Evolutionary conservation across 257 asterid genomes (phyloP), one percentile per base, ranked within the genome.

Genomic region (Agastache rugosa): DNA sequence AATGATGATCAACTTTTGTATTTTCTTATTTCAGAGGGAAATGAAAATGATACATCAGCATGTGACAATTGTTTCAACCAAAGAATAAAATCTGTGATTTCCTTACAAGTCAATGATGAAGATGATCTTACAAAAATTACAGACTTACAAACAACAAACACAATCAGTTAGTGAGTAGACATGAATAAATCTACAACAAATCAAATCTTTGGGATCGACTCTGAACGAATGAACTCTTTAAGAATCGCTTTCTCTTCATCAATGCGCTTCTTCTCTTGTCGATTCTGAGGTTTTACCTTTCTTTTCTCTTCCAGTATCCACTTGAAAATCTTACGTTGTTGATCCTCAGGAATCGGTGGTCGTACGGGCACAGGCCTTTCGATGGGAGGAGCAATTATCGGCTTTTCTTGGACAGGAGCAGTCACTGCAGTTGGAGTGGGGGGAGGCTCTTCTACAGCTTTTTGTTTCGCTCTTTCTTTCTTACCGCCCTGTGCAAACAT

Each of bases 301-400:
- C 89, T 76, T 73, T 84, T 90, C 85, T 92, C 96, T 80, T 90
- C 93, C 45, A 90, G 81, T 64, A 87, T 88, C 97, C 95, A 90
- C 75, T 85, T 77, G 80, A 90, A 88, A 56, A 85, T 69, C 63
- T 88, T 90, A 14, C 81, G 90, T 70, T 91, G 95, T 72, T 86
- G 83, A 44, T 82, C 86, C 81, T 79, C 86, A 11, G 84, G 90
- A 63, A 90, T 44, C 8, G 86, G 88, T 66, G 74, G 77, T 23
- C 80, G 85, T 72, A 75, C 79, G 60, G 81, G 77, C 81, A 80
- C 80, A 17, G 90, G 90, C 63, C 45, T 83, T 3, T 79, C 25
- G 9, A 73, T 35, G 7, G 88, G 84, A 61, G 88, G 84, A 66
- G 79, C 16, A 44, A 82, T 2, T 44, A 69, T 53, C 4, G 85